Base-by-base conservation (phyloP, 768 basidiomycete species). In the Mycena belliarum region DNA sequence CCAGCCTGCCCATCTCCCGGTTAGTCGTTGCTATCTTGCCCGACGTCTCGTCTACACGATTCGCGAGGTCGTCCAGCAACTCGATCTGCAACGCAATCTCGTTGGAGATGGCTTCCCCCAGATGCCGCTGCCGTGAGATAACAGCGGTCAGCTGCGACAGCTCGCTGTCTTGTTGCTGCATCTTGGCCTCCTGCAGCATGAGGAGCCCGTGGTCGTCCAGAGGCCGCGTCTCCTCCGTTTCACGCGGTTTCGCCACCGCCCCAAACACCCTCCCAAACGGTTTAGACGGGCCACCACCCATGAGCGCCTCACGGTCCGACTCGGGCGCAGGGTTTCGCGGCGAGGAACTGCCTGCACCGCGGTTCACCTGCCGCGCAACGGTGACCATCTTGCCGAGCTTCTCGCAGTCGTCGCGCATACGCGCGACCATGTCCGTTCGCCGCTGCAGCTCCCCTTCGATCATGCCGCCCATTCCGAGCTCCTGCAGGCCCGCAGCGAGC, bases 391-490 rank as follows among this genome's bases (percentile, higher is more conserved):
- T 85, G 37, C 85, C 84, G 56, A 97, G 77, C 50, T 89, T 91
- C 76, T 91, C 91, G 75, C 91, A 89, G 70, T 98, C 95, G 69
- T 95, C 93, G 73, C 90, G 89, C 64, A 98, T 76, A 57, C 88
- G 80, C 52, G 87, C 89, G 49, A 95, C 86, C 87, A 97, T 87
- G 66, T 95, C 95, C 59, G 88, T 88, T 60, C 96, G 79, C 54
- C 96, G 77, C 73, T 89, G 87, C 66, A 93, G 77, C 78, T 98
- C 96, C n/a, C 96, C 96, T 70, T 93, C 86, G 63, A 84, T 88
- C 81, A 98, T 82, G 35, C 91, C 93, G 40, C 77, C 76, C 70
- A 84, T 71, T 9, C 78, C 89, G 35, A 92, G 78, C 38, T 76
- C 80, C 65, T 82, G 77, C 65, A 95, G 74, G 11, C 87, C 93